These are phyloP conservation scores for Epichloe bromicola DNA, from an alignment of 2,329 filamentous ascomycete genomes.

Conservation along the genomic window DNA sequence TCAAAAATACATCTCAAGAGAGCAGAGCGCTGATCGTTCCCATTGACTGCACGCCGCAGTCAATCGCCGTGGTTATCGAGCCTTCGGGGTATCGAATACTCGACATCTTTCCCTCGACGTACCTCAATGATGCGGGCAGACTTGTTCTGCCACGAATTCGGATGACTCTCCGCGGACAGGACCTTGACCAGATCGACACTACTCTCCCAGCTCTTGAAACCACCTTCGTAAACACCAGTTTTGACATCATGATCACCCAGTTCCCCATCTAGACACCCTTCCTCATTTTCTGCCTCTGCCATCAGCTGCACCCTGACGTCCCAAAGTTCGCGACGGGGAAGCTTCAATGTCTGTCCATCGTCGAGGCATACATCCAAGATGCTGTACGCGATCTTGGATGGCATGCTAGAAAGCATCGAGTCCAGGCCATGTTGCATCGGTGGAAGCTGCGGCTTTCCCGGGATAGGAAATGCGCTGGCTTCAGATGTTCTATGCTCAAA, in stretches of 20 bases:
- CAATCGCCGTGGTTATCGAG: no score
- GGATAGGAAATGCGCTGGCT: conserved; percentile 45
- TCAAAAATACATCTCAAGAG: neutral
- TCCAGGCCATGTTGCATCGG: conserved; percentile 37
- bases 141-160: conserved; percentile 17
- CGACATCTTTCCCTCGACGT: conserved; percentile 13
- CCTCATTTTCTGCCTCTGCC: conserved; percentile 47
- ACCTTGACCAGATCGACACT: conserved; percentile 67
- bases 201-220: conserved; percentile 86
- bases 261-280: conserved; percentile 25
- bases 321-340: conserved; percentile 69
- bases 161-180: conserved; percentile 31
- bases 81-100: neutral
- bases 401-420: conserved; percentile 44
- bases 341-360: conserved; percentile 34
- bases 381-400: conserved; percentile 61
- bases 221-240: conserved; percentile 73
- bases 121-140: conserved; percentile 41
- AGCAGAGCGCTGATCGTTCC: neutral
- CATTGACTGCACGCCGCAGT: neutral
- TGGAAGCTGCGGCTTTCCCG: conserved; percentile 46
- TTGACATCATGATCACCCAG: conserved; percentile 62
- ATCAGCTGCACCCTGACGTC: conserved; percentile 72
- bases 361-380: conserved; percentile 46
- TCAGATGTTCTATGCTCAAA: conserved; percentile 11